Evolutionary conservation across 352 stramenopile genomes (phyloP).

Genomic region (Pythium aristosporum): DNA sequence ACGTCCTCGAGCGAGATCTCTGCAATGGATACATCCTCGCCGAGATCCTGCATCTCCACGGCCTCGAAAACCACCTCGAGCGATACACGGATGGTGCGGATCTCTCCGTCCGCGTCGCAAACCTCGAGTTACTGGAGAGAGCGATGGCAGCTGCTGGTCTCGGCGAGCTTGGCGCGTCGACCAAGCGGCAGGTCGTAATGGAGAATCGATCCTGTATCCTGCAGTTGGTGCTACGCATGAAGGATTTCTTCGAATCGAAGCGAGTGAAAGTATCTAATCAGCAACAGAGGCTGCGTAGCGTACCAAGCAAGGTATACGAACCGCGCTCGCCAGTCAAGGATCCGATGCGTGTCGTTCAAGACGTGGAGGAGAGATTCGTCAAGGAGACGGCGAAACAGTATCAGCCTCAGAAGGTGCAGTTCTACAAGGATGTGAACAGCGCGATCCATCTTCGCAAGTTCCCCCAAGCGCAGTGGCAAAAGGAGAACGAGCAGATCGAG

Average conservation of each 20-base stretch:
- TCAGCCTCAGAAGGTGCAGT: conserved; percentile 43
- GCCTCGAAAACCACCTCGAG: conserved; percentile 47
- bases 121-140: conserved; percentile 54
- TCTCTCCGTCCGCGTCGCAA: conserved; percentile 45
- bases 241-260: conserved; percentile 42
- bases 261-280: conserved; percentile 21
- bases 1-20: conserved; percentile 55
- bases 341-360: conserved; percentile 17
- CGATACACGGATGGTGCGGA: conserved; percentile 40
- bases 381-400: conserved; percentile 38
- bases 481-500: conserved; percentile 43
- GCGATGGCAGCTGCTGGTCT: conserved; percentile 41
- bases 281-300: conserved; percentile 12
- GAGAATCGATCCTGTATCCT: conserved; percentile 52
- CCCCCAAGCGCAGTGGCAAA: conserved; percentile 51
- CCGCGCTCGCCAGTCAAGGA: conserved; percentile 15
- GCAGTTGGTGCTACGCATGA: conserved; percentile 62
- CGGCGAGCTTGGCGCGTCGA: conserved; percentile 38
- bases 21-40: conserved; percentile 72
- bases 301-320: conserved; percentile 26
- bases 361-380: conserved; percentile 63
- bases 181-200: conserved; percentile 62
- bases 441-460: conserved; percentile 63
- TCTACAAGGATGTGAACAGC: conserved; percentile 72
- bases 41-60: conserved; percentile 51